A percentile compares a stretch with the other conserved stretches of the same genome.
These are phyloP conservation scores for Coemansia sp. DNA, from an alignment of 192 early-diverging fungal genomes.

Conservation along the genomic window DNA sequence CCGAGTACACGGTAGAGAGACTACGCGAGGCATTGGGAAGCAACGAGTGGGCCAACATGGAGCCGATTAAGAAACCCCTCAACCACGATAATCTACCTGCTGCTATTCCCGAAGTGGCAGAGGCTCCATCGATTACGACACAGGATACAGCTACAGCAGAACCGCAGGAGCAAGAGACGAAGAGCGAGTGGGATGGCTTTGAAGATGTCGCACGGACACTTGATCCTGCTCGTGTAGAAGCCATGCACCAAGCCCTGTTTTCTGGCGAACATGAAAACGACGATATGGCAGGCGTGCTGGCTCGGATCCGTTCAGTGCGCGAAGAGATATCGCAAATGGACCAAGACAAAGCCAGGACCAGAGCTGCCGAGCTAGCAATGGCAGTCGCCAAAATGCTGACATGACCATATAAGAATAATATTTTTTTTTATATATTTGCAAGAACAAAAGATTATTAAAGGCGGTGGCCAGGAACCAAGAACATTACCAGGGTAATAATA, in stretches of 20 bases:
- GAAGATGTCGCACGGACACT: too few species aligned
- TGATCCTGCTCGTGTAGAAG: slow-evolving; percentile 15
- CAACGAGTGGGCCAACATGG: slow-evolving; percentile 52
- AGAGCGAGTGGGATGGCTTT: too few species aligned
- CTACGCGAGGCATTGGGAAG: background rate
- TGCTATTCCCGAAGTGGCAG: background rate
- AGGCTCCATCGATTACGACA: too few species aligned
- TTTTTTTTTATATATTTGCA: background rate
- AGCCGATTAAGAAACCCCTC: background rate
- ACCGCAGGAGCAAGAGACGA: too few species aligned
- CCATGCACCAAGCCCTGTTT: slow-evolving; percentile 27
- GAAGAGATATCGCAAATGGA: too few species aligned
- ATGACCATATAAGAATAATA: background rate
- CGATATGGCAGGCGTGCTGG: slow-evolving; percentile 10
- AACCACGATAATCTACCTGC: too few species aligned
- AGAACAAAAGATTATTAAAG: slow-evolving; percentile 20
- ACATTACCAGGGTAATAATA: slow-evolving; percentile 43
- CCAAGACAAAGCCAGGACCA: too few species aligned
- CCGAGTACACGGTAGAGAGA: too few species aligned
- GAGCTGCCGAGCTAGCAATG: slow-evolving; percentile 37
- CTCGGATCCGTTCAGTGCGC: too few species aligned
- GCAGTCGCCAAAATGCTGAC: slow-evolving; percentile 22
- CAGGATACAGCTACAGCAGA: too few species aligned
- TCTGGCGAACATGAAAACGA: slow-evolving; percentile 10
- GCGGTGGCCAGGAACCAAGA: slow-evolving; percentile 51